These are phyloP conservation scores for Lecanosticta acicola DNA, from an alignment of 2,329 filamentous ascomycete species.

Conservation along the genomic window DNA sequence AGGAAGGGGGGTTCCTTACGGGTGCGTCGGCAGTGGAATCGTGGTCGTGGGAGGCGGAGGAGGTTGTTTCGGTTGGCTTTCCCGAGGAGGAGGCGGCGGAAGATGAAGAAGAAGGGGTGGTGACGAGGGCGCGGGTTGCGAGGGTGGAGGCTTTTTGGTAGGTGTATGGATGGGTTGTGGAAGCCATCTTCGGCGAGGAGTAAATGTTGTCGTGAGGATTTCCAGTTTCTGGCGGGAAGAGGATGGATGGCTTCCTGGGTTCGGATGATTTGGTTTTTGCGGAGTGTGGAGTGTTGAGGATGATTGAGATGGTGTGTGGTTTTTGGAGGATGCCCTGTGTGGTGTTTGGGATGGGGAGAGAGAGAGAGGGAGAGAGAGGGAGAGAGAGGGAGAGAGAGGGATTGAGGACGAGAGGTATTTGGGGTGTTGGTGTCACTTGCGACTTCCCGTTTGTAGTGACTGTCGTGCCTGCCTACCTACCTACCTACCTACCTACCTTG, in stretches of 20 bases:
- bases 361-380: background rate
- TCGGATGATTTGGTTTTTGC: background rate
- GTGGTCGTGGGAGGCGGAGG: constrained; percentile 15
- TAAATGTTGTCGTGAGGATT: constrained; percentile 2
- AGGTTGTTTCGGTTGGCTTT: constrained; percentile 8
- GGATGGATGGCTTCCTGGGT: constrained; percentile 2
- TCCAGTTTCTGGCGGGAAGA: constrained; percentile 3
- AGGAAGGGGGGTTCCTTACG: constrained; percentile 6
- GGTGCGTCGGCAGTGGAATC: constrained; percentile 1
- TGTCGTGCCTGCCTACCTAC: too few relatives aligned
- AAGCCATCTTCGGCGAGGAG: constrained; percentile 6
- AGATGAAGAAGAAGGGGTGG: too few relatives aligned
- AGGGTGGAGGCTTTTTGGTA: constrained; percentile 1
- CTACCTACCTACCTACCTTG: background rate
- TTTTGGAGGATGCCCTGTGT: background rate
- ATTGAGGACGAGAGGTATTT: background rate
- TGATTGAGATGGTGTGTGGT: background rate
- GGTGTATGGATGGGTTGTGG: constrained; percentile 5
- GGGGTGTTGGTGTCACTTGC: background rate
- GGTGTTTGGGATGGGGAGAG: too few relatives aligned
- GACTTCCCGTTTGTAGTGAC: too few relatives aligned
- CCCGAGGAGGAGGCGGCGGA: constrained; percentile 12
- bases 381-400: background rate
- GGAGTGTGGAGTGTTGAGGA: background rate
- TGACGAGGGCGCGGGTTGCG: constrained; percentile 16